Percentiles rank a stretch among this genome's conserved stretches.
Evolutionary conservation across 108 stramenopile genomes (phyloP).

Genomic region (Nannochloropsis gaditana): DNA sequence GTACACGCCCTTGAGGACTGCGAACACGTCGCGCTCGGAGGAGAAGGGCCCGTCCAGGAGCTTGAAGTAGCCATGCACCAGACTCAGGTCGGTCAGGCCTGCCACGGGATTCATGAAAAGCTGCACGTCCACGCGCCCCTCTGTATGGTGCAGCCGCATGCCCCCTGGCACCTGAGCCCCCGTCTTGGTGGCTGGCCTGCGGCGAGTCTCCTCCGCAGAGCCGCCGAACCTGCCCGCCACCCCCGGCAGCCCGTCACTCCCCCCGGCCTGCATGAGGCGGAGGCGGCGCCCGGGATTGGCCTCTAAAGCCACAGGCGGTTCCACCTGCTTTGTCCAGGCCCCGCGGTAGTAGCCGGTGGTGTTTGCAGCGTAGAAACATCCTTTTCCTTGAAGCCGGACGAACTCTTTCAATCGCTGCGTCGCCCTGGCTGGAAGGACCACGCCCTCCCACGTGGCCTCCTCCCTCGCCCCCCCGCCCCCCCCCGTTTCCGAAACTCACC

Average conservation of each 20-base stretch:
- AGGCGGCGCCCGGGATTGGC: background rate
- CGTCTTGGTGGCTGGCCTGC: background rate
- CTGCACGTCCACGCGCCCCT: conserved; percentile 11
- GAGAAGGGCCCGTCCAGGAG: background rate
- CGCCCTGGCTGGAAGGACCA: background rate
- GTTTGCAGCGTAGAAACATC: background rate
- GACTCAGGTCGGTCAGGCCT: background rate
- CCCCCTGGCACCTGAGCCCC: background rate
- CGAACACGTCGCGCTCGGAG: background rate
- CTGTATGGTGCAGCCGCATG: background rate
- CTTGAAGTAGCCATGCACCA: background rate
- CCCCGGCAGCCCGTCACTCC: background rate
- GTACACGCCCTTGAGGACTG: background rate
- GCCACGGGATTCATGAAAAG: conserved; percentile 13
- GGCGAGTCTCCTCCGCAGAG: background rate
- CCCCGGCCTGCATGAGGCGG: background rate
- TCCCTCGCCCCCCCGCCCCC: background rate
- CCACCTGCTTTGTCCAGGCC: background rate
- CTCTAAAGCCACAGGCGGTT: background rate
- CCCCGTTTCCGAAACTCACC: background rate
- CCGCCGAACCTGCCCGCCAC: background rate
- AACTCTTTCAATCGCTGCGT: conserved; percentile 16
- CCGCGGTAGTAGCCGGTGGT: background rate
- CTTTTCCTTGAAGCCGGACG: background rate
- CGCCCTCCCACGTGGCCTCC: background rate